Base-by-base conservation (phyloP, 129 eudicot species). In the Flaveria ramosissima region DNA sequence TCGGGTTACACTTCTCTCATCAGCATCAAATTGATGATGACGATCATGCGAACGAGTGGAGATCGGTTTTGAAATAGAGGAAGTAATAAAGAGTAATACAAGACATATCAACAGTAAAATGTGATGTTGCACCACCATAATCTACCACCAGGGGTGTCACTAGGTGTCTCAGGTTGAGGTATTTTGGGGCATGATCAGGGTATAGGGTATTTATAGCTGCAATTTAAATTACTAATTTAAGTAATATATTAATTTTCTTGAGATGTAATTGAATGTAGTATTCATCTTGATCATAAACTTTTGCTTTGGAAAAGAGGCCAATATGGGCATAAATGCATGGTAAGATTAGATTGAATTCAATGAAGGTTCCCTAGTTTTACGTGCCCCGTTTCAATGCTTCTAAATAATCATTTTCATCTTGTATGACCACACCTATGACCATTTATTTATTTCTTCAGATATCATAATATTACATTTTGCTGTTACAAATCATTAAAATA, bases 41-140 rank as follows among this genome's bases (percentile, higher is more conserved):
- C 26, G 67, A 39, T 67, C 32, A 6, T 30, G 9, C 42, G 68
- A 43, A 14, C 68, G 59, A 9, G 75, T 75, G 21, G 69, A 8
- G 48, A 3, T 27, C 56, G 91, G 53, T 63, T 89, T 60, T 6
- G 80, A 73, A 41, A 82, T 9, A 19, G 74, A 55, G 10, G 62
- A 83, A 20, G 76, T 47, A 41, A 81, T 23, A 46, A 86, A 81
- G 20, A 89, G 83, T 60, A 83, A 73, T 21, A 80, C 20, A 68
- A 85, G 9, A n/a, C 78, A 15, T 72, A 56, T 64, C 0, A 4
- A 20, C 4, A 7, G 50, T 73, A 73, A n/a, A 55, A 73, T 19
- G 55, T 66, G 74, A 12, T 64, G 42, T 64, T 63, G 77, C 24
- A 55, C 53, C 26, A 74, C 20, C 75, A 80, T 67, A 6, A 17